Evolutionary conservation across 1,284 basidiomycete species (phyloP).

Genomic region (Ustilago trichophora): DNA sequence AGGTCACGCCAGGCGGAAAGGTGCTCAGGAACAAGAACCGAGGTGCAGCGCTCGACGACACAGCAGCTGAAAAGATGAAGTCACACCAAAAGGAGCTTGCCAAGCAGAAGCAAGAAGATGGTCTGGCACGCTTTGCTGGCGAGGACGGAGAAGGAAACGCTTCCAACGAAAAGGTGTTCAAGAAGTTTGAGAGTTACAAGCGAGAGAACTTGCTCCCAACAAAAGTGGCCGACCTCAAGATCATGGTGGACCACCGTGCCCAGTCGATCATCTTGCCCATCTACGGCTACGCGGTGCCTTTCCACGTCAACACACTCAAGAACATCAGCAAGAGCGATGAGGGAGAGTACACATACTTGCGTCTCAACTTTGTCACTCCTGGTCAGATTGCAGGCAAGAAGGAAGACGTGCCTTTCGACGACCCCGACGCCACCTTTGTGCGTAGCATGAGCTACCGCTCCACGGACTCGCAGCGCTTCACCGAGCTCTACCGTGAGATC

Average conservation of each 20-base stretch:
- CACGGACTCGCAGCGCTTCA: conserved; percentile 85
- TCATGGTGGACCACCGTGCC: conserved; percentile 88
- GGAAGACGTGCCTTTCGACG: conserved; percentile 99
- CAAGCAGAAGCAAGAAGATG: conserved; percentile 79
- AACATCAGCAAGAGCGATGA: conserved; percentile 98
- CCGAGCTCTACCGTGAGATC: conserved; percentile 88
- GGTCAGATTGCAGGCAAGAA: conserved; percentile 98
- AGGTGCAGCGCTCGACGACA: conserved; percentile 82
- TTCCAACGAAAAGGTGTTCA: conserved; percentile 78
- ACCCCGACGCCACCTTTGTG: conserved; percentile 95
- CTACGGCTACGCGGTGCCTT: conserved; percentile 93
- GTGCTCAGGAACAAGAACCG: conserved; percentile 67
- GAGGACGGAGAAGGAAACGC: conserved; percentile 71
- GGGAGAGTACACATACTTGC: conserved; percentile 89
- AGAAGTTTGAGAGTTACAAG: conserved; percentile 96
- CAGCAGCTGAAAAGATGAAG: conserved; percentile 77
- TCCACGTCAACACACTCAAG: conserved; percentile 98
- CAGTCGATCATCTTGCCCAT: conserved; percentile 91
- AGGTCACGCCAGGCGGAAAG: conserved; percentile 58
- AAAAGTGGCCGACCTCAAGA: conserved; percentile 71
- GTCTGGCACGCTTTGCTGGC: conserved; percentile 80
- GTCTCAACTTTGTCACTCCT: conserved; percentile 98
- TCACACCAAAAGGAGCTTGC: conserved; percentile 91
- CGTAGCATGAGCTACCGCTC: conserved; percentile 94
- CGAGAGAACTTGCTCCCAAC: conserved; percentile 86